Evolutionary conservation across 1,139 yeast species (phyloP), one percentile per base, ranked within the genome.

Genomic region (Meyerozyma guilliermondii): DNA sequence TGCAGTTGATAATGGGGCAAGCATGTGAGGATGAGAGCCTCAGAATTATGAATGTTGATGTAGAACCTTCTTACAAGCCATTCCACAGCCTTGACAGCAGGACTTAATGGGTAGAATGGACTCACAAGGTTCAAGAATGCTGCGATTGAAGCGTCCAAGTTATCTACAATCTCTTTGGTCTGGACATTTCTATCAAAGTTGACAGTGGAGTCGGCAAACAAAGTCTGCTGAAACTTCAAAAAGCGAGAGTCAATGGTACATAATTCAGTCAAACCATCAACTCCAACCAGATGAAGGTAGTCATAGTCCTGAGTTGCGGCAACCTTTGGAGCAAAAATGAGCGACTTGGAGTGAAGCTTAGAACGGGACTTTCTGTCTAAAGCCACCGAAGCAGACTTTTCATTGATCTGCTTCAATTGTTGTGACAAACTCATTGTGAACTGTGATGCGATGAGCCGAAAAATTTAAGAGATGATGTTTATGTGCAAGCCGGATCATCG

Each of bases 261-360:
- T 41, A 92, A 71, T 52, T 87, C 94, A 33, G 80, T 80, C 41
- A 89, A 73, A 0, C 96, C 96, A 47, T 85, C 94, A 7, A 76
- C 55, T 3, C 94, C 86, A 44, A 80, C 77, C 43, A 82, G 78
- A 58, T 76, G 87, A 48, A 92, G 81, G 42, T 83, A 74, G 56
- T 89, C 97, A 58, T 80, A 89, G 61, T 94, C 98, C 67, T 94
- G 98, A 31, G 91, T 78, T 9, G 95, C 87, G 22, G 99, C 98
- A 45, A 80, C 81, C 56, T 84, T 81, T 8, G 96, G 77, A 41
- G 88, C 95, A 62, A 85, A 91, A 35, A 92, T 78, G 53, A 92
- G 76, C 40, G 98, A 92, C 38, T 87, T 82, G 22, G 95, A 81
- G 58, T 92, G 98, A 49, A 89, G 68, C 64, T 85, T 87, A 49